Evolutionary conservation across 2,329 filamentous ascomycete genomes (phyloP).

Genomic region (Daldinia sp.): DNA sequence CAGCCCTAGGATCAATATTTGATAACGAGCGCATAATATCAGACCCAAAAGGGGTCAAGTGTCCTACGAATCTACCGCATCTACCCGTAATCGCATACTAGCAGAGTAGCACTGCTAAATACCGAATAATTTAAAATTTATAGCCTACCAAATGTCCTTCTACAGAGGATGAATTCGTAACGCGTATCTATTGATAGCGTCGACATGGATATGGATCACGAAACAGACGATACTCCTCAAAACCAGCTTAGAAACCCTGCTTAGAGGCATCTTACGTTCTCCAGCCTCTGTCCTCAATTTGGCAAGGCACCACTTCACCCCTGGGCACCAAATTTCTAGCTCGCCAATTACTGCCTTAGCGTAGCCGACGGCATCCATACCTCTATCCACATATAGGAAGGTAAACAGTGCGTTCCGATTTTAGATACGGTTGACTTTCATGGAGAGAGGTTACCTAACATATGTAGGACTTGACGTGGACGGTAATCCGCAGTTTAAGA

Average conservation of each 20-base stretch:
- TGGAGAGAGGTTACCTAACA: too few species aligned
- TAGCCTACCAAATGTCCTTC: not conserved
- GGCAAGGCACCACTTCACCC: not conserved
- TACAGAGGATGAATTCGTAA: not conserved
- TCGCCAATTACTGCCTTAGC: not conserved
- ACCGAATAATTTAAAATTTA: not conserved
- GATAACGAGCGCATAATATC: not conserved
- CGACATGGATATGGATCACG: not conserved
- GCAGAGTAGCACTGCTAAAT: not conserved
- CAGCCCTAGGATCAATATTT: conserved; percentile 20
- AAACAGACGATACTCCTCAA: not conserved
- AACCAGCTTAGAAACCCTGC: not conserved
- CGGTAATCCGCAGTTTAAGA: too few species aligned
- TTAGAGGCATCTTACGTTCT: not conserved
- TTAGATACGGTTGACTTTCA: not conserved
- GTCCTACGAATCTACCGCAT: not conserved
- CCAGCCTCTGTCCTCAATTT: not conserved
- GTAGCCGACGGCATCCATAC: not conserved
- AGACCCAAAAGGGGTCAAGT: not conserved
- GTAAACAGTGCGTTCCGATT: not conserved
- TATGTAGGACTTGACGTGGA: too few species aligned
- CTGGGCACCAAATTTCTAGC: not conserved
- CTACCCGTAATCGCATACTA: not conserved
- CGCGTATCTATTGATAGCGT: not conserved
- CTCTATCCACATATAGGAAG: not conserved